A percentile compares a stretch with the other conserved stretches of the same genome.
phyloP scores from a whole-genome alignment of 83 land plant species.

The Picea abies region DNA sequence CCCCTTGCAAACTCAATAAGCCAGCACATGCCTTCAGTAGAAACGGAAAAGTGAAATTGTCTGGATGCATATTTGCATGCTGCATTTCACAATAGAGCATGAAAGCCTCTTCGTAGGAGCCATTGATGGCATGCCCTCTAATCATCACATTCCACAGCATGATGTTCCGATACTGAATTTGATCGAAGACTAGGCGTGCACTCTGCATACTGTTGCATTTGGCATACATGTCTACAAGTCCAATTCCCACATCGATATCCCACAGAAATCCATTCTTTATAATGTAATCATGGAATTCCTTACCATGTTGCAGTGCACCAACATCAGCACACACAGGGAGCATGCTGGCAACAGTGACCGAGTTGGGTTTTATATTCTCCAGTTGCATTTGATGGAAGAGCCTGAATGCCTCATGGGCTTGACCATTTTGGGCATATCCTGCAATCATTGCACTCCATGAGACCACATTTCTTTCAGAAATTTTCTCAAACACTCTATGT shows the following conservation, averaged over 20 bases:
- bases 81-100: slow-evolving; percentile 46
- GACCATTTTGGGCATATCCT: slow-evolving; percentile 8
- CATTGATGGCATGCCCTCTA: slow-evolving; percentile 50
- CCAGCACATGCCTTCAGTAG: slow-evolving; percentile 56
- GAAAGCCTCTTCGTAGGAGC: slow-evolving; percentile 48
- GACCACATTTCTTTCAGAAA: background rate
- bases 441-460: slow-evolving; percentile 13
- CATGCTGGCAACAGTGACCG: slow-evolving; percentile 61
- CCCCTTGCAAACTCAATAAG: background rate
- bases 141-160: slow-evolving; percentile 67
- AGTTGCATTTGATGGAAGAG: background rate
- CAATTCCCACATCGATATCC: slow-evolving; percentile 47
- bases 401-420: background rate
- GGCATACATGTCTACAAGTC: slow-evolving; percentile 66
- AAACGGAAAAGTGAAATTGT: slow-evolving; percentile 62
- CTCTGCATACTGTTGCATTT: slow-evolving; percentile 55
- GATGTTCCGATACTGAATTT: slow-evolving; percentile 26
- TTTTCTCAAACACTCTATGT: background rate
- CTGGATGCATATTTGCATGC: slow-evolving; percentile 41
- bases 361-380: slow-evolving; percentile 23
- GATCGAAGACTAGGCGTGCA: slow-evolving; percentile 41
- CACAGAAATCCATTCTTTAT: slow-evolving; percentile 50
- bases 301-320: slow-evolving; percentile 55
- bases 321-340: slow-evolving; percentile 60
- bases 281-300: slow-evolving; percentile 66